These are phyloP conservation scores for Centaurea solstitialis DNA, from an alignment of 129 eudicot species.

Conservation along the genomic window DNA sequence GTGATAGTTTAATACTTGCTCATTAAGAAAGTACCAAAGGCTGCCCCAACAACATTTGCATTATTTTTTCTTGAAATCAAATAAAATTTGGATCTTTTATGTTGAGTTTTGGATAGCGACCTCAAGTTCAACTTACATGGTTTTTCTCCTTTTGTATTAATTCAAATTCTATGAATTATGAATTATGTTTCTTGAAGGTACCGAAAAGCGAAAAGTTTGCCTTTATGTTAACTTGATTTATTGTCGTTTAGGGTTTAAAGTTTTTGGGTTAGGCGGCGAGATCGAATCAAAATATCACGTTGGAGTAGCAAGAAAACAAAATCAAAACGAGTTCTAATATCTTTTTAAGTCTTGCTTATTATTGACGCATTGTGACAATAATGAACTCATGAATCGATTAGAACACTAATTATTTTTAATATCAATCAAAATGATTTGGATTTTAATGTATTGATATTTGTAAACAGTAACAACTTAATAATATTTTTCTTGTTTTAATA, in stretches of 20 bases:
- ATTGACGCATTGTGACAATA: no score
- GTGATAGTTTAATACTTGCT: constrained; percentile 36
- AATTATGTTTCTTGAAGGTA: constrained; percentile 18
- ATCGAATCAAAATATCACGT: constrained; percentile 3
- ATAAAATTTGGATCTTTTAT: neutral
- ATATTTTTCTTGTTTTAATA: no score
- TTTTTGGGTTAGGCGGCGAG: constrained; percentile 17
- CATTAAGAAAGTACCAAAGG: constrained; percentile 34
- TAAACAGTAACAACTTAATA: no score
- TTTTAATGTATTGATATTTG: no score
- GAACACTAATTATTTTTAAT: no score
- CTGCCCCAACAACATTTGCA: constrained; percentile 1
- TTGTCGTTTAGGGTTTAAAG: neutral
- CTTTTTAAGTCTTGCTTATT: no score
- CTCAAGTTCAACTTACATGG: neutral
- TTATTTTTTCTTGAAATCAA: constrained; percentile 13
- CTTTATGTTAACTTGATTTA: constrained; percentile 19
- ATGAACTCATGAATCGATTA: no score
- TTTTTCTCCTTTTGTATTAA: neutral
- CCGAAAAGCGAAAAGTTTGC: neutral
- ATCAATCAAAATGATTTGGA: no score
- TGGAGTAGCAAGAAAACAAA: neutral
- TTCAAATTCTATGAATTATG: neutral
- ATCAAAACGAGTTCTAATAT: neutral
- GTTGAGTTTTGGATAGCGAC: constrained; percentile 19